Evolutionary conservation across 2,329 filamentous ascomycete genomes (phyloP).

Genomic region (Aotearoamyces nothofagi): DNA sequence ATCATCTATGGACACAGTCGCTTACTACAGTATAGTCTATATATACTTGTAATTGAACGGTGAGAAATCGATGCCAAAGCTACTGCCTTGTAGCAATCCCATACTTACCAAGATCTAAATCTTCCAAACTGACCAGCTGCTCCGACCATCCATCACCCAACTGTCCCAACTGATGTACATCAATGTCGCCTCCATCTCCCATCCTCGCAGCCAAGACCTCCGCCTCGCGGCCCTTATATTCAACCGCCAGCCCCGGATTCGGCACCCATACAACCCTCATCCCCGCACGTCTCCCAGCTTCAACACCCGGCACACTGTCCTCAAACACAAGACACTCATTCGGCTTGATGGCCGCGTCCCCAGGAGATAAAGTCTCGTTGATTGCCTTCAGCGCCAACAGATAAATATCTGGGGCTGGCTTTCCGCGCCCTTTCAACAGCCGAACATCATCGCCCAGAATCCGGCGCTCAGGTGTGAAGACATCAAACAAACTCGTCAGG

Average conservation of each 20-base stretch:
- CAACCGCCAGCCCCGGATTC: constrained; percentile 60
- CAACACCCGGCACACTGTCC: constrained; percentile 85
- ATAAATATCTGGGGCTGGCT: constrained; percentile 92
- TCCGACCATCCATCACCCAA: constrained; percentile 42
- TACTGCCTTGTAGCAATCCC: too few species aligned
- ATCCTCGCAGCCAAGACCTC: constrained; percentile 70
- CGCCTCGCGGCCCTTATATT: constrained; percentile 62
- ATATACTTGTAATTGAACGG: too few species aligned
- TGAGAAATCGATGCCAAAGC: too few species aligned
- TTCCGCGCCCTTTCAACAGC: constrained; percentile 67
- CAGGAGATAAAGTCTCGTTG: constrained; percentile 54
- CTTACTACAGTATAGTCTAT: too few species aligned
- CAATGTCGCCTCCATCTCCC: neutral
- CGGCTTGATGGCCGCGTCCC: constrained; percentile 51
- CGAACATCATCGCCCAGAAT: constrained; percentile 77
- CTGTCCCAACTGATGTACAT: constrained; percentile 25
- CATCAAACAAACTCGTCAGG: constrained; percentile 39
- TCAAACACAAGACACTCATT: constrained; percentile 94
- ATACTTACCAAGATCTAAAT: constrained; percentile 41
- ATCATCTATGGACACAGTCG: too few species aligned
- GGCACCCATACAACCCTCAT: constrained; percentile 94
- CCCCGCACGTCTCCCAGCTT: constrained; percentile 76
- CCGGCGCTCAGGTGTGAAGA: constrained; percentile 54
- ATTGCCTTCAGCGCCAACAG: constrained; percentile 71
- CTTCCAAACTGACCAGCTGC: constrained; percentile 30